A percentile compares a stretch with the other conserved stretches of the same genome.
Evolutionary conservation across 2,329 filamentous ascomycete genomes (phyloP).

Genomic region (Botryotinia narcissicola): DNA sequence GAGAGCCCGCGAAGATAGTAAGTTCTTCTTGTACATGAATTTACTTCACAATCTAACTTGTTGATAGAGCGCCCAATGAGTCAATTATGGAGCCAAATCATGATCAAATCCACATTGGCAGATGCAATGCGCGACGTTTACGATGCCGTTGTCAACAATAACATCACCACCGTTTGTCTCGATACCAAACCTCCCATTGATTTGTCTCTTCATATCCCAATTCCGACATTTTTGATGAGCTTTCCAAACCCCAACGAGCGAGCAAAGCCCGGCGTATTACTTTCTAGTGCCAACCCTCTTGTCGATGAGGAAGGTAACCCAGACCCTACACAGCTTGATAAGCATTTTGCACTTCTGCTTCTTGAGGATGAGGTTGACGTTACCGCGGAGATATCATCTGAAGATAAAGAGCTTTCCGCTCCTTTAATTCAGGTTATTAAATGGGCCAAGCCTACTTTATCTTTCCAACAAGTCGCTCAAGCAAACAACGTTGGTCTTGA

Average conservation of each 20-base stretch:
- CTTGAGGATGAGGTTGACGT: constrained; percentile 77
- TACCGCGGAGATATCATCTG: constrained; percentile 70
- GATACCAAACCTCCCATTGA: constrained; percentile 57
- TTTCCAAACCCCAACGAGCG: constrained; percentile 67
- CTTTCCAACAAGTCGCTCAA: constrained; percentile 69
- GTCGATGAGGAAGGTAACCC: constrained; percentile 65
- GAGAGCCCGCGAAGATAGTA: constrained; percentile 67
- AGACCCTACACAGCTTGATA: constrained; percentile 69
- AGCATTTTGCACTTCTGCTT: constrained; percentile 82
- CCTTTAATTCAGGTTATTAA: constrained; percentile 80
- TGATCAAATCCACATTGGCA: constrained; percentile 73
- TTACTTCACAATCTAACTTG: constrained; percentile 16
- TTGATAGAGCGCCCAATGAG: constrained; percentile 50
- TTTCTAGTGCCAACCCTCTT: constrained; percentile 81
- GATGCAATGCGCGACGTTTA: constrained; percentile 81
- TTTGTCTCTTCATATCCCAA: constrained; percentile 62
- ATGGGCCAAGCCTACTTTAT: constrained; percentile 66
- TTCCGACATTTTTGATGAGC: constrained; percentile 66
- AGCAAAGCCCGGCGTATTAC: constrained; percentile 73
- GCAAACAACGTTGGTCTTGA: constrained; percentile 70
- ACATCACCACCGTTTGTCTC: constrained; percentile 80
- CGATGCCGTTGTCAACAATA: constrained; percentile 75
- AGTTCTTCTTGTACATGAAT: constrained; percentile 24
- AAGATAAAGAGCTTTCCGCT: constrained; percentile 71
- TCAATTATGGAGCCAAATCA: constrained; percentile 66